Base-by-base conservation (phyloP, 768 basidiomycete species). In the Pleurotus cornucopiae region DNA sequence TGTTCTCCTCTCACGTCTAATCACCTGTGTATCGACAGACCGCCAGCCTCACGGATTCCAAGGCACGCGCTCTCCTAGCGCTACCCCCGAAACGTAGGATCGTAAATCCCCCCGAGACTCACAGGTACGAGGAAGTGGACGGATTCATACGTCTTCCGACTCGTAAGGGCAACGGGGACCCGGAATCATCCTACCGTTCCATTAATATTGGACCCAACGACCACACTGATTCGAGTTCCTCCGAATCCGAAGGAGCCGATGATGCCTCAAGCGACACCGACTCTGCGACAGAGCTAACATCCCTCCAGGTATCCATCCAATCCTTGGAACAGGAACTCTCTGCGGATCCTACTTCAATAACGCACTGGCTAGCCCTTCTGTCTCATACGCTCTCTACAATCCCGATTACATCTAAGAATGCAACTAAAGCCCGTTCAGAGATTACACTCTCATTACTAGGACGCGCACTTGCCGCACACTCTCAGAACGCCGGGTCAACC, bases 341-440 rank as follows among this genome's bases (percentile, higher is more conserved):
- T 14, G 61, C 61, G 4, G 69, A 86, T 55, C 85, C 86, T n/a
- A 69, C 74, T 5, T 80, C 80, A 3, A 68, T 80, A 9, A 60
- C 73, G 13, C 73, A 74, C 9, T 94, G 91, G 91, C 66, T 89
- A 14, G 70, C 77, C 3, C 71, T 91, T 16, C 67, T 91, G 13
- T 76, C 80, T 2, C 81, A 84, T 49, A 84, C 84, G 2, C 70
- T 91, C 25, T 82, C 82, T 0, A 77, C 78, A 6, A 76, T 88
- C 40, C 86, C 89, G 1, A 57, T 77, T 6, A 70, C 73, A 2
- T 85, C 88, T 1, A 90, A 87, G 69, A 88, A 90, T 65, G 81
- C 88, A 4, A 70, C 73, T 9, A 84, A 79, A 67, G 79, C 83
- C 25, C 85, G 88, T 14, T 79, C 85, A 0, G 90, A 93, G 60